A percentile compares a stretch with the other conserved stretches of the same genome.
These are phyloP conservation scores for Yamadazyma atlantica DNA, from an alignment of 1,139 yeast species.

Conservation along the genomic window DNA sequence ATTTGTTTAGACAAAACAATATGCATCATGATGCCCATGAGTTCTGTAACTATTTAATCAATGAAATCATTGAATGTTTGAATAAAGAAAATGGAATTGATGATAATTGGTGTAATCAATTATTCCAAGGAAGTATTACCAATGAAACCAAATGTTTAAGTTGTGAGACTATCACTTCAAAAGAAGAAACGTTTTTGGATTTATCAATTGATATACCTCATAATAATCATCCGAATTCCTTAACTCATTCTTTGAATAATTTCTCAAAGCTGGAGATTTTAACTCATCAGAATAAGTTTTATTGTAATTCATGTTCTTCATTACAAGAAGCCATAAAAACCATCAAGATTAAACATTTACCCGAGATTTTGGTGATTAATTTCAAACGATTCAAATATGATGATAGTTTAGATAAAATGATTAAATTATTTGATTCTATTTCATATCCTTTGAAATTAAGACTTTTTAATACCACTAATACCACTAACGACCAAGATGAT, in stretches of 20 bases:
- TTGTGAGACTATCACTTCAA: conserved; percentile 82
- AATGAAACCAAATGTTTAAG: conserved; percentile 88
- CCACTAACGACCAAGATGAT: conserved; percentile 43
- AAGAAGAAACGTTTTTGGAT: conserved; percentile 86
- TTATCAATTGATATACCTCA: conserved; percentile 83
- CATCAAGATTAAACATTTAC: conserved; percentile 77
- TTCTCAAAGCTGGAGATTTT: conserved; percentile 86
- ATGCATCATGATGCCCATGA: conserved; percentile 99
- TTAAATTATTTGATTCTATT: conserved; percentile 83
- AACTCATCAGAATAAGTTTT: conserved; percentile 85
- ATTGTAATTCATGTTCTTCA: conserved; percentile 87
- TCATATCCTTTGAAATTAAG: conserved; percentile 75
- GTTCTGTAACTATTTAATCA: conserved; percentile 81
- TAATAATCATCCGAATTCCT: conserved; percentile 57
- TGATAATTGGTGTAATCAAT: conserved; percentile 59
- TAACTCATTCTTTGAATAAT: conserved; percentile 72
- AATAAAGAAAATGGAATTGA: conserved; percentile 36
- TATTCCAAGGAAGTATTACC: conserved; percentile 83
- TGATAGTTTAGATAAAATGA: conserved; percentile 77
- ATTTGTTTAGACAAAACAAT: conserved; percentile 73
- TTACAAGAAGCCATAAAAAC: conserved; percentile 93
- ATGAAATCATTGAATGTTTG: conserved; percentile 74
- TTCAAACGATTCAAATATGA: conserved; percentile 89
- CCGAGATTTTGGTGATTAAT: conserved; percentile 78
- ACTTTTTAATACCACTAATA: conserved; percentile 70